These are phyloP conservation scores for Candida nitratophila DNA, from an alignment of 805 yeast species.

Conservation along the genomic window DNA sequence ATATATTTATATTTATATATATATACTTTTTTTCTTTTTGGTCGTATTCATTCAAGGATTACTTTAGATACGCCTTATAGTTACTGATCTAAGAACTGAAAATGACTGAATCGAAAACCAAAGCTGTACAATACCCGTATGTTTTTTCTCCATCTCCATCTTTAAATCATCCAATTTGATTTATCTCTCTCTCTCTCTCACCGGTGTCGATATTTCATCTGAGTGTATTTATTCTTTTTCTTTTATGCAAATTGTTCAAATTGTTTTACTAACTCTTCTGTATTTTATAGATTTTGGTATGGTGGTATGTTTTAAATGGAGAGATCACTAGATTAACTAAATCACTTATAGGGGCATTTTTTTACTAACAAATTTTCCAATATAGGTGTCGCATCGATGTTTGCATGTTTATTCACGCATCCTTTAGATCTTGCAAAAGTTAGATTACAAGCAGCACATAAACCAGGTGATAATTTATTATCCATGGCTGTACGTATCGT, in stretches of 20 bases:
- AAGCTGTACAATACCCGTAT: not conserved
- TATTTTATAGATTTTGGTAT: slow-evolving; percentile 16
- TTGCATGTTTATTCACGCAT: slow-evolving; percentile 64
- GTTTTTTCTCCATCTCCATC: not conserved
- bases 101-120: not conserved
- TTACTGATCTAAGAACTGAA: too few relatives aligned
- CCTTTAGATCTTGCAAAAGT: slow-evolving; percentile 87
- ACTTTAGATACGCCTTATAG: too few relatives aligned
- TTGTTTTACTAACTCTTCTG: not conserved
- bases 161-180: too few relatives aligned
- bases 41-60: too few relatives aligned
- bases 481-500: slow-evolving; percentile 56
- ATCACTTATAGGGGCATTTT: too few relatives aligned
- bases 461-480: slow-evolving; percentile 56
- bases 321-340: too few relatives aligned
- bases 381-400: slow-evolving; percentile 56
- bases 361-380: not conserved
- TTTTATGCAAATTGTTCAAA: not conserved
- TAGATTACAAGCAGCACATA: slow-evolving; percentile 70
- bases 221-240: not conserved
- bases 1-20: too few relatives aligned
- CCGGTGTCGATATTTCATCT: too few relatives aligned
- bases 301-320: slow-evolving; percentile 13
- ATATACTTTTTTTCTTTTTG: too few relatives aligned
- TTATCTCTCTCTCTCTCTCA: too few relatives aligned